Evolutionary conservation across 2,329 filamentous ascomycete species (phyloP), one percentile per base, ranked within the genome.

Genomic region (Paraconiothyrium sp.): DNA sequence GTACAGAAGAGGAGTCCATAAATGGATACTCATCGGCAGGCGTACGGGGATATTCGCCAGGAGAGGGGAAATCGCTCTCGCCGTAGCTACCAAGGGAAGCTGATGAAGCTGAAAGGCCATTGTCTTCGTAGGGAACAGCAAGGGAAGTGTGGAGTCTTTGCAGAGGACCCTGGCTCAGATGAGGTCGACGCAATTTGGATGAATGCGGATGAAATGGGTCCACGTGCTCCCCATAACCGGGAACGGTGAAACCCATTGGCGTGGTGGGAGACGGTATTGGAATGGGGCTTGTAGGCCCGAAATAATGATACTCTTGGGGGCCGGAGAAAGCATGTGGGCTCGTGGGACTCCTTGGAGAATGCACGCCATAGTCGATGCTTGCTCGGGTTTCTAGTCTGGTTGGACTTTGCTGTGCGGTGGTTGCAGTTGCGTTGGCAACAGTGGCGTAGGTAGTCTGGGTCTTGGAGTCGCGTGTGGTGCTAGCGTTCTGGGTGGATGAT

Each of bases 61-160:
- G 82, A 22, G 82, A 82, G 35, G 80, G 78, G 60, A 80, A 83
- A 62, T 83, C 82, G 58, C 80, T 80, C 60, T 83, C 82, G 57
- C 80, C 79, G 67, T 81, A 84, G 16, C 82, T 82, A 54, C 79
- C 80, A 24, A 82, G 69, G 7, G 82, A 83, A 52, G 80, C 80
- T 8, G 80, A 80, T 4, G 83, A 83, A 22, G 78, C 76, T 27
- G 82, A 83, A 43, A 81, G 70, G 13, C 75, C 74, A 43, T 74
- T 71, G 13, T 80, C 79, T 51, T 83, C 81, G 59, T 77, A 82
- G 16, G 78, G 76, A 16, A 76, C 66, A 16, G 76, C 70, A 32
- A 82, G 67, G 9, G 79, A 72, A 7, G 81, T 82, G 27, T 81
- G 80, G 32, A 83, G 70, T 63, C 79, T 73, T 57, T 82, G 80